A percentile compares a stretch with the other conserved stretches of the same genome.
Evolutionary conservation across 2,329 filamentous ascomycete species (phyloP).

Genomic region (Verticillium zaregamsianum): DNA sequence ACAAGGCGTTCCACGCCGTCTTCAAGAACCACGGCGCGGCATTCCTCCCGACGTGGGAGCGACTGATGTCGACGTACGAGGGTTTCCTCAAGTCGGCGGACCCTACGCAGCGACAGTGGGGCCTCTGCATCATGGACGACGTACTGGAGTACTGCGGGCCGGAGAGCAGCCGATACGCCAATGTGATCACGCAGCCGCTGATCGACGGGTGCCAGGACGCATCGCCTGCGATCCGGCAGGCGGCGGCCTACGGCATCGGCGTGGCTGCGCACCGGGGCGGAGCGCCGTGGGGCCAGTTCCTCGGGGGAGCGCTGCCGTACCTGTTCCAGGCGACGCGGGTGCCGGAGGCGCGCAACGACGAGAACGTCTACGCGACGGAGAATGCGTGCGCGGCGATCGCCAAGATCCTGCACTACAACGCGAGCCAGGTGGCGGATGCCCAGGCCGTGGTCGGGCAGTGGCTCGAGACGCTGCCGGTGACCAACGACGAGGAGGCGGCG

Average conservation of each 20-base stretch:
- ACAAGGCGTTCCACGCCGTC: constrained; percentile 98
- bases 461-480: constrained; percentile 86
- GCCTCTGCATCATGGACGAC: constrained; percentile 97
- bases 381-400: constrained; percentile 96
- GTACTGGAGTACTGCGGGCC: constrained; percentile 94
- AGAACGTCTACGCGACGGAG: constrained; percentile 95
- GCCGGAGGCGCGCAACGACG: constrained; percentile 78
- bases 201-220: constrained; percentile 80
- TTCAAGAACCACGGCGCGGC: constrained; percentile 90
- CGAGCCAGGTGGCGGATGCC: constrained; percentile 67
- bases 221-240: constrained; percentile 89
- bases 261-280: constrained; percentile 93
- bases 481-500: constrained; percentile 94
- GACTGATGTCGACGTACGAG: constrained; percentile 79
- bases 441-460: constrained; percentile 78
- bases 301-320: constrained; percentile 71
- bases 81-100: constrained; percentile 77
- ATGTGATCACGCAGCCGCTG: constrained; percentile 82
- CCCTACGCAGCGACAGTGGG: constrained; percentile 93
- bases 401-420: constrained; percentile 92
- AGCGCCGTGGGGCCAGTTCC: constrained; percentile 80
- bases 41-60: constrained; percentile 87
- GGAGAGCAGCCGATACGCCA: constrained; percentile 81
- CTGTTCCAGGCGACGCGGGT: constrained; percentile 83
- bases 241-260: constrained; percentile 91